These are phyloP conservation scores for Colletotrichum horii DNA, from an alignment of 2,329 filamentous ascomycete species.

Conservation along the genomic window DNA sequence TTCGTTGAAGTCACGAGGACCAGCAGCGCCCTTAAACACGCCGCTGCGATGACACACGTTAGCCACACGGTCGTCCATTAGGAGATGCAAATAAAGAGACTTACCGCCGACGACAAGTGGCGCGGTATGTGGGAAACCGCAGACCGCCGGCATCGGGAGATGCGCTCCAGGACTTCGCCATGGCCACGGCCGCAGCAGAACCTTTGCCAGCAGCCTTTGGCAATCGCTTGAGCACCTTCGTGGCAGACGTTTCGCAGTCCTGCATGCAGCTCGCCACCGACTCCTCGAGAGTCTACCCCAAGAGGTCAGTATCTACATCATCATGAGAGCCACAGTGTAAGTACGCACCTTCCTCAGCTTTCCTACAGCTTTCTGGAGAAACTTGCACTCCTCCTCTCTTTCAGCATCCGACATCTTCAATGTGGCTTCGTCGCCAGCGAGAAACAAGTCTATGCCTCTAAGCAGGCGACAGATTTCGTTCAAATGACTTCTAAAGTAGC, in stretches of 20 bases:
- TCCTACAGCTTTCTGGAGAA: not conserved
- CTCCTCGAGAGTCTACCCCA: not conserved
- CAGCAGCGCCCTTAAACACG: not conserved
- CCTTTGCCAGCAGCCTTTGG: not conserved
- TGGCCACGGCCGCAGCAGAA: not conserved
- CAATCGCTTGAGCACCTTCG: not conserved
- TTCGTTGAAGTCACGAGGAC: slow-evolving; percentile 6
- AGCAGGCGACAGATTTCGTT: not conserved
- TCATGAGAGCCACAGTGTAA: not conserved
- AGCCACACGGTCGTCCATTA: not conserved
- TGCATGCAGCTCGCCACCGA: not conserved
- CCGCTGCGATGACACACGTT: not conserved
- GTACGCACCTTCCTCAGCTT: not conserved
- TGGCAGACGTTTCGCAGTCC: not conserved
- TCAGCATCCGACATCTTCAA: not conserved
- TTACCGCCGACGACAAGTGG: slow-evolving; percentile 53
- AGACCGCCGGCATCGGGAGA: slow-evolving; percentile 15
- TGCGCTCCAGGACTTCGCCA: slow-evolving; percentile 36
- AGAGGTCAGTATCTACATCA: not conserved
- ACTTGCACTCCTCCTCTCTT: not conserved
- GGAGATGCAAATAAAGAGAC: not conserved
- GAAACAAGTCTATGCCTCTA: not conserved
- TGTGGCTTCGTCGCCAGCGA: not conserved
- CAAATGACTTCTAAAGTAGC: not conserved
- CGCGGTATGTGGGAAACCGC: slow-evolving; percentile 27